Evolutionary conservation across 2,329 filamentous ascomycete species (phyloP).

Genomic region (Apiospora aurea): DNA sequence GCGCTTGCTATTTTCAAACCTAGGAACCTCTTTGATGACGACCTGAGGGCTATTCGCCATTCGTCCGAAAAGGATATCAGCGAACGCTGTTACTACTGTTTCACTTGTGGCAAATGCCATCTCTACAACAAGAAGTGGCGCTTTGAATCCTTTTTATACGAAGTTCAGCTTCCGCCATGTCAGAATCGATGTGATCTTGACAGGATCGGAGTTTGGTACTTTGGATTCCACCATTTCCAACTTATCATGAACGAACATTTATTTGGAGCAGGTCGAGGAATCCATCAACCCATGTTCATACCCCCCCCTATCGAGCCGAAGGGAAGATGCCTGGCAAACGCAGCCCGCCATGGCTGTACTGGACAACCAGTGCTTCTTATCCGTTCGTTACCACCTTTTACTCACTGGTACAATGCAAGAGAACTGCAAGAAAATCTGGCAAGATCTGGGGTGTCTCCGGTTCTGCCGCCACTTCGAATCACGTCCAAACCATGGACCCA

Average conservation of each 20-base stretch:
- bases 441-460: not conserved
- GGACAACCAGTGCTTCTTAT: not conserved
- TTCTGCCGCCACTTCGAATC: not conserved
- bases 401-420: not conserved
- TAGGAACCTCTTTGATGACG: not conserved
- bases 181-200: too few relatives aligned
- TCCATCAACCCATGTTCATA: not conserved
- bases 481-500: not conserved
- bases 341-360: not conserved
- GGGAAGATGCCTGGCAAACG: not conserved
- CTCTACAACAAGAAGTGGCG: not conserved
- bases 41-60: not conserved
- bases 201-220: not conserved
- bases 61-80: not conserved
- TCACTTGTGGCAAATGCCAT: not conserved
- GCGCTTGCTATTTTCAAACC: not conserved
- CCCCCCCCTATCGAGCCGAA: too few relatives aligned
- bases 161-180: not conserved
- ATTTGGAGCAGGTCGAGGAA: not conserved
- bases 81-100: not conserved
- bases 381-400: not conserved
- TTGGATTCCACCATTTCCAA: not conserved
- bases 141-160: not conserved
- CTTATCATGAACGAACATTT: constrained; percentile 3
- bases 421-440: not conserved